Evolutionary conservation across 345 rosid species (phyloP), one percentile per base, ranked within the genome.

Genomic region (Ceriops zippeliana): DNA sequence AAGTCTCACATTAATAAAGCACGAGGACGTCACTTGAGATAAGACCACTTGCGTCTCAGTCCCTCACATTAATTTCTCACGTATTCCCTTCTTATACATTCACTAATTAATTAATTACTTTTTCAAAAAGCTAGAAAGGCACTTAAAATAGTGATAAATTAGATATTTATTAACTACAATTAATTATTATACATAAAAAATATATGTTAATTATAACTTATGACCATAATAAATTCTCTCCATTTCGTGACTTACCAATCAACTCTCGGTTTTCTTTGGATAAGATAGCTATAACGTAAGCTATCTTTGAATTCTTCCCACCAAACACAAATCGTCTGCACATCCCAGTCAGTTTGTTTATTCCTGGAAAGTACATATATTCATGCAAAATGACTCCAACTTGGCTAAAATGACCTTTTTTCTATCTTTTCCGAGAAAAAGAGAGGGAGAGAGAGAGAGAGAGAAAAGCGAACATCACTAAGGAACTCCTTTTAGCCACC

Each of bases 51-150:
- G 51, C 66, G 61, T 72, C 57, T 69, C 59, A 35, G 27, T 31
- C 70, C 58, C 65, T 59, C 70, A 67, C 16, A 37, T 24, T 52
- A 37, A 68, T 67, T 54, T 74, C 75, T 70, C 71, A 76, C 76
- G 80, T 67, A 73, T 53, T 52, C 76, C 69, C 77, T 74, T 74
- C 75, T 81, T 46, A 71, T 81, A 81, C 68, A 62, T 52, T 68
- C 58, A 66, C 76, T 72, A 27, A 46, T 16, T 30, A 19, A 69
- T 58, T 42, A 42, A 11, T 24, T 27, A 34, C 10, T 34, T 34
- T 34, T 34, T 7, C 1, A 34, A 34, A 34, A 34, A 6, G 5
- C 0, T 34, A 34, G 1, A 34, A 34, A 34, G 2, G 6, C 8
- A 34, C 9, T 34, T 34, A 34, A 7, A 34, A 7, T 34, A 34